Evolutionary conservation across 192 early-diverging fungal genomes (phyloP).

Genomic region (Coemansia sp.): DNA sequence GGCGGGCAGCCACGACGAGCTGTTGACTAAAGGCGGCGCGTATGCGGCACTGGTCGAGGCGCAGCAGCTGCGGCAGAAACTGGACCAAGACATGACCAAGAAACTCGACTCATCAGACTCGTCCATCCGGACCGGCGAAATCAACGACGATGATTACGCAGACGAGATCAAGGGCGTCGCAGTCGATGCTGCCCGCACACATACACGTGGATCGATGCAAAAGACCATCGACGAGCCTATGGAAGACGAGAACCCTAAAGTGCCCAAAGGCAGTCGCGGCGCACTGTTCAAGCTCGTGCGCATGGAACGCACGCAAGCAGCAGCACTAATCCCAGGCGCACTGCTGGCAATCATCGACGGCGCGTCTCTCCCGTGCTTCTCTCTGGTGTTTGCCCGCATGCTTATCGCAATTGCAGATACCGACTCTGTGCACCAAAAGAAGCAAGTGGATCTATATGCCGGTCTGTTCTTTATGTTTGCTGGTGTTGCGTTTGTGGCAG

Average conservation of each 20-base stretch:
- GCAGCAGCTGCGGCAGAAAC: slow-evolving; percentile 56
- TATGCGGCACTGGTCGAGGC: slow-evolving; percentile 58
- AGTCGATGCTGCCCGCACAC: neutral
- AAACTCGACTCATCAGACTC: neutral
- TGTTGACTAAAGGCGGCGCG: slow-evolving; percentile 54
- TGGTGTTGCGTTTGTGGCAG: slow-evolving; percentile 58
- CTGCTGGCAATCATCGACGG: slow-evolving; percentile 68
- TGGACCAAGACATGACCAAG: slow-evolving; percentile 15
- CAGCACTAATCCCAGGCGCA: slow-evolving; percentile 57
- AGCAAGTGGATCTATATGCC: slow-evolving; percentile 56
- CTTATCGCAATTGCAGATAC: slow-evolving; percentile 27
- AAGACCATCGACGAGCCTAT: neutral
- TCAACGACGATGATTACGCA: neutral
- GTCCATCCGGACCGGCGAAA: neutral
- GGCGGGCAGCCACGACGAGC: slow-evolving; percentile 74
- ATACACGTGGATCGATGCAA: neutral
- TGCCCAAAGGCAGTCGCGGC: slow-evolving; percentile 7
- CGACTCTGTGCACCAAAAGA: slow-evolving; percentile 26
- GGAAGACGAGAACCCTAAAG: neutral
- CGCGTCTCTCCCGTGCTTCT: slow-evolving; percentile 75
- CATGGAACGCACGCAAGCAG: slow-evolving; percentile 47
- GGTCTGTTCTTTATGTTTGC: slow-evolving; percentile 64
- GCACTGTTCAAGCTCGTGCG: slow-evolving; percentile 34
- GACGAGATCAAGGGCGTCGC: neutral
- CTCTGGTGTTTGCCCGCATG: slow-evolving; percentile 63